Percentiles rank a stretch among this genome's conserved stretches.
phyloP scores from a whole-genome alignment of 345 rosid genomes.

The Murraya paniculata region DNA sequence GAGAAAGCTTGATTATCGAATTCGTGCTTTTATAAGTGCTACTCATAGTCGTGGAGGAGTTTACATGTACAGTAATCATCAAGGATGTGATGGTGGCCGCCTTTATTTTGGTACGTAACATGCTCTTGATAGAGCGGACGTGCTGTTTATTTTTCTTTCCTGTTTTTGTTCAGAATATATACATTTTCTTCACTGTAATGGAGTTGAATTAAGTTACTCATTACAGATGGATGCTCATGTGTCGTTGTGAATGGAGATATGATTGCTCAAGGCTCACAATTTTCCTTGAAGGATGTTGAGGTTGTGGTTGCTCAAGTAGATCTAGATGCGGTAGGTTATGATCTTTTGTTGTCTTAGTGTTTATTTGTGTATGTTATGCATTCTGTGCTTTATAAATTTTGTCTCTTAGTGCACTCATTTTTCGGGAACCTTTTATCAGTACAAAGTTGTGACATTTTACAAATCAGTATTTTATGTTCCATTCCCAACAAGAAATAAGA shows the following conservation, averaged over 20 bases:
- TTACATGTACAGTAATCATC: slow-evolving; percentile 95
- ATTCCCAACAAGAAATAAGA: neutral
- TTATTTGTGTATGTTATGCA: neutral
- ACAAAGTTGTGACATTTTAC: neutral
- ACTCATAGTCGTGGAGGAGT: slow-evolving; percentile 90
- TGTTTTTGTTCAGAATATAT: neutral
- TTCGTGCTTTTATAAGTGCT: slow-evolving; percentile 72
- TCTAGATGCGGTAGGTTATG: slow-evolving; percentile 74
- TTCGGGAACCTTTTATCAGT: neutral
- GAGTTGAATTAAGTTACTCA: neutral
- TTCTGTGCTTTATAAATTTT: neutral
- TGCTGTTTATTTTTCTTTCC: neutral
- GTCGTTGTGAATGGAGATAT: slow-evolving; percentile 83
- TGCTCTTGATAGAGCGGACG: neutral
- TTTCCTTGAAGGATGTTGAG: slow-evolving; percentile 88
- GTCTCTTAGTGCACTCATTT: neutral
- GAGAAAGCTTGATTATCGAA: slow-evolving; percentile 78
- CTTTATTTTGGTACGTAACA: slow-evolving; percentile 68
- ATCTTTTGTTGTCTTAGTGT: neutral
- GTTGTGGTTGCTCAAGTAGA: slow-evolving; percentile 86
- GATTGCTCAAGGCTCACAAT: slow-evolving; percentile 90
- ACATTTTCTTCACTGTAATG: neutral
- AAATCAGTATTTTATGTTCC: neutral
- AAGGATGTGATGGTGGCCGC: slow-evolving; percentile 97
- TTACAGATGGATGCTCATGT: slow-evolving; percentile 82